Evolutionary conservation across 176 grass and related monocot genomes (phyloP).

Genomic region (Miscanthus lutarioriparius): DNA sequence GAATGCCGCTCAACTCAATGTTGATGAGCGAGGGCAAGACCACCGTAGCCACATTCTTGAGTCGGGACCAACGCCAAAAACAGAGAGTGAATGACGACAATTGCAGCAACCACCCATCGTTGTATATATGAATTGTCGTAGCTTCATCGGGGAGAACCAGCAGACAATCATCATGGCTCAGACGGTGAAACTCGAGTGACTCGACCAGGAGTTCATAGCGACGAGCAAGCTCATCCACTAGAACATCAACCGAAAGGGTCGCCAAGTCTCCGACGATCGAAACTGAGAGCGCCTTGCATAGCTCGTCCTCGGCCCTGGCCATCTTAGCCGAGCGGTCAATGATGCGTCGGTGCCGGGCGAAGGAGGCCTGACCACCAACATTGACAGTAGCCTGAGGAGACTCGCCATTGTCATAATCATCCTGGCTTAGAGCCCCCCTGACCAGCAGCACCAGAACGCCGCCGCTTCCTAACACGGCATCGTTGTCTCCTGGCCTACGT

Average conservation of each 20-base stretch:
- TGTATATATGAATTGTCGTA: background rate
- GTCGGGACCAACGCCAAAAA: background rate
- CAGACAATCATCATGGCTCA: background rate
- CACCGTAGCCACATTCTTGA: background rate
- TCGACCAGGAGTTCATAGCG: background rate
- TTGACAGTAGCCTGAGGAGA: no score
- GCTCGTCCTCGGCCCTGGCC: background rate
- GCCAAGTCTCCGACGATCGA: background rate
- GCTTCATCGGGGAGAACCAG: background rate
- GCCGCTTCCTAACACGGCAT: no score
- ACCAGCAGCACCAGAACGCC: no score
- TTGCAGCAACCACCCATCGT: background rate
- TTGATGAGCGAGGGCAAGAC: background rate
- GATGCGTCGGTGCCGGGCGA: background rate
- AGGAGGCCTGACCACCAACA: no score
- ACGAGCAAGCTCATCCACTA: background rate
- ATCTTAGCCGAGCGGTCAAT: background rate
- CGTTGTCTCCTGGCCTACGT: no score
- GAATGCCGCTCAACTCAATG: no score
- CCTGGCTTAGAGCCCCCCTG: no score
- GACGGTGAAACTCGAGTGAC: background rate
- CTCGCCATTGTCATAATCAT: no score
- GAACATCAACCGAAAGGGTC: background rate
- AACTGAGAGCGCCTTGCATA: background rate
- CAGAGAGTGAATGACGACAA: accelerated